These are phyloP conservation scores for Athelia psychrophila DNA, from an alignment of 1,284 basidiomycete species.

Conservation along the genomic window DNA sequence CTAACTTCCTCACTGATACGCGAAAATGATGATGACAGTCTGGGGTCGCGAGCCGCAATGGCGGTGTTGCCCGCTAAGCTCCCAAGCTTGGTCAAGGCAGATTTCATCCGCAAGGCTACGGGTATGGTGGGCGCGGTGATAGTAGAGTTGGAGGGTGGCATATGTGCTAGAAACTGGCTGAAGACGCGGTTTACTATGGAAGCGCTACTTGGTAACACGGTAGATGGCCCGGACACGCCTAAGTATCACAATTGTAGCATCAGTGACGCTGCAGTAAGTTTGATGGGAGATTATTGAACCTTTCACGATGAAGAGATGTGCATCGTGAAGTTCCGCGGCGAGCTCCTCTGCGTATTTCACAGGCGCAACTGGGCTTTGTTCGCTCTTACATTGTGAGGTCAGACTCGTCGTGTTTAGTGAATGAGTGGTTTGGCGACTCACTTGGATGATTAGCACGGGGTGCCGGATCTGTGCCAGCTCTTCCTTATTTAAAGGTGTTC, in stretches of 20 bases:
- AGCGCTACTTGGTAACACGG: constrained; percentile 46
- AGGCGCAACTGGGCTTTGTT: constrained; percentile 53
- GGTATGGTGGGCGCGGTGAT: constrained; percentile 30
- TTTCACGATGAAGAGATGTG: constrained; percentile 59
- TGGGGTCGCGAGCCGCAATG: constrained; percentile 50
- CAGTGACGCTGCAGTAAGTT: not conserved
- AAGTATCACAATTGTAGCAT: not conserved
- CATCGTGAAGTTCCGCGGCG: constrained; percentile 45
- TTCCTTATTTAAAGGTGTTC: constrained; percentile 46
- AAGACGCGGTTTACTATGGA: constrained; percentile 68
- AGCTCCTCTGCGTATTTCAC: constrained; percentile 56
- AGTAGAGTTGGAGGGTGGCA: constrained; percentile 48
- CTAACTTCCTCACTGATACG: constrained; percentile 51
- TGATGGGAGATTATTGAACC: constrained; percentile 36
- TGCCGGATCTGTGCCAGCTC: constrained; percentile 51
- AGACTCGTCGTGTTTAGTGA: constrained; percentile 1
- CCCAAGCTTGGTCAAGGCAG: constrained; percentile 51
- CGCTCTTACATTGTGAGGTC: constrained; percentile 42
- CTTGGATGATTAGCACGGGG: constrained; percentile 73
- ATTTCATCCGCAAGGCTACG: constrained; percentile 44
- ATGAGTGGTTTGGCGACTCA: constrained; percentile 22
- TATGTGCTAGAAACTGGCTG: constrained; percentile 54
- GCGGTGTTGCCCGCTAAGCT: constrained; percentile 45
- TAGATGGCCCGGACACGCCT: constrained; percentile 51
- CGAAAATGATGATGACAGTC: constrained; percentile 65